These are phyloP conservation scores for Cicer chorassanicum DNA, from an alignment of 306 rosid species.

Conservation along the genomic window DNA sequence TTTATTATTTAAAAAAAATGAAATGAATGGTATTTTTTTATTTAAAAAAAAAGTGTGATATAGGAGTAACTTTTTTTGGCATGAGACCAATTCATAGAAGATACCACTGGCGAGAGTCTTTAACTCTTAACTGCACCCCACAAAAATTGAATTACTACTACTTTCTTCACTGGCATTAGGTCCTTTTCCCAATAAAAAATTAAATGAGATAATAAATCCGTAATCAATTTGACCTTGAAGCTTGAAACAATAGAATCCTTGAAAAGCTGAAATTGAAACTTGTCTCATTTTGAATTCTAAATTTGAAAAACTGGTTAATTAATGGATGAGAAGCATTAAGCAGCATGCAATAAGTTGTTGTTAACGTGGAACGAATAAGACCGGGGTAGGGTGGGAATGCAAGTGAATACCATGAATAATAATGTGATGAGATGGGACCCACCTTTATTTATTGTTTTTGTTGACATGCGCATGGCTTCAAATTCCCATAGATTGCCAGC, in stretches of 20 bases:
- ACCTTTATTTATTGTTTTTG: constrained; percentile 15
- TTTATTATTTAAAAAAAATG: no score
- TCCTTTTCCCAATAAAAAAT: constrained; percentile 30
- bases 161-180: background rate
- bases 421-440: background rate
- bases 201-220: constrained; percentile 1
- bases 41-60: no score
- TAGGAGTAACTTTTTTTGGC: background rate
- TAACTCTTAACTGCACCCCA: constrained; percentile 17
- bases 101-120: background rate
- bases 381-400: constrained; percentile 12
- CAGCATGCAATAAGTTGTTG: background rate
- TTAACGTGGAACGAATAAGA: constrained; percentile 1
- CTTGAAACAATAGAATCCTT: constrained; percentile 7
- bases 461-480: background rate
- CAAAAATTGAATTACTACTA: background rate
- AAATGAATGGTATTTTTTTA: no score
- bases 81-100: background rate
- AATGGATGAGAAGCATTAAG: constrained; percentile 3
- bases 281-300: background rate
- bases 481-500: constrained; percentile 8
- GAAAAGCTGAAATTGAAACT: constrained; percentile 14
- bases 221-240: constrained; percentile 27
- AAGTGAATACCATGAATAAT: background rate
- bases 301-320: background rate